Percentiles rank a stretch among this genome's conserved stretches.
phyloP scores from a whole-genome alignment of 805 yeast species.

The Wickerhamiella brachini region DNA sequence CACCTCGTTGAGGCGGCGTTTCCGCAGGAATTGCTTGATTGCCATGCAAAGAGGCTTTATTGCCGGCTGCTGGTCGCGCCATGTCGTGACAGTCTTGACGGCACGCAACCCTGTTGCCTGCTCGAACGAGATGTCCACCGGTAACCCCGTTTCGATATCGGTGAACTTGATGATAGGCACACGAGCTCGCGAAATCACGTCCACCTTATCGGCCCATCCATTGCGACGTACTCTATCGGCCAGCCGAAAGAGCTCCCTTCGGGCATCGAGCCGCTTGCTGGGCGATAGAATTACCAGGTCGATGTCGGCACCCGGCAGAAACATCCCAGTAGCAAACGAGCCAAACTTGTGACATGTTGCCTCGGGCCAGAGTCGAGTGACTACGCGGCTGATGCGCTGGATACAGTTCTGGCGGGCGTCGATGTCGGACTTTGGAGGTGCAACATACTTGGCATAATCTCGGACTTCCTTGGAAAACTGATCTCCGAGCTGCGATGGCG shows the following conservation, averaged over 20 bases:
- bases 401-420: constrained; percentile 53
- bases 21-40: constrained; percentile 70
- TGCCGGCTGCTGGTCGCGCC: constrained; percentile 67
- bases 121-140: constrained; percentile 84
- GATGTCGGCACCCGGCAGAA: constrained; percentile 88
- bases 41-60: constrained; percentile 69
- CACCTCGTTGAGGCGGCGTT: constrained; percentile 69
- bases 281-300: constrained; percentile 76
- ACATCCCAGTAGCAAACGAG: constrained; percentile 83
- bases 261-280: constrained; percentile 41
- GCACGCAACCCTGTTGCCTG: constrained; percentile 71
- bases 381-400: constrained; percentile 38
- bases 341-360: constrained; percentile 82
- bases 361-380: constrained; percentile 54
- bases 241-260: constrained; percentile 53
- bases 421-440: constrained; percentile 71
- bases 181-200: constrained; percentile 77
- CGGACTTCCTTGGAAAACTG: constrained; percentile 79
- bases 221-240: constrained; percentile 52
- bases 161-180: constrained; percentile 90
- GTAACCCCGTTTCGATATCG: constrained; percentile 55
- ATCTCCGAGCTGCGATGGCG: constrained; percentile 36
- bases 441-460: constrained; percentile 72
- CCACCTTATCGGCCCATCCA: constrained; percentile 51
- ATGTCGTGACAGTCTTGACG: constrained; percentile 58